Base-by-base conservation (phyloP, 2,329 filamentous ascomycete genomes). In the Elsinoe necatrix region DNA sequence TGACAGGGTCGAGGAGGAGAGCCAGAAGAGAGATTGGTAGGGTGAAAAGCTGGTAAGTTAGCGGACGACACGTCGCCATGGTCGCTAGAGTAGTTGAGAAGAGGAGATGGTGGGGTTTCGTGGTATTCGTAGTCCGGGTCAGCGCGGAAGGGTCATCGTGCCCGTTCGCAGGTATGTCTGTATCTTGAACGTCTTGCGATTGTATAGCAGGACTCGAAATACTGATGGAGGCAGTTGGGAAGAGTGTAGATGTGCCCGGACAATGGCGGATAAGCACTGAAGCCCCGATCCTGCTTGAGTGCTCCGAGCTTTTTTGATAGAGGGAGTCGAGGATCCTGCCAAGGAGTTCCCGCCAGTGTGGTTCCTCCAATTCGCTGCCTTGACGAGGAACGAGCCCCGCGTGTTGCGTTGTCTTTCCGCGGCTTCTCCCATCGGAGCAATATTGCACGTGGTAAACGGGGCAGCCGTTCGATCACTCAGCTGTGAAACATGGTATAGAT, bases 121-220 rank as follows among this genome's bases (percentile, higher is more conserved):
- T 25, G 20, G 34, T 35, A 16, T 52, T n/a, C 25, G 29, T 34
- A 39, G 41, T n/a, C 20, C 39, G 54, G 42, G 25, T 56, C 52
- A 56, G 25, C 54, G 54, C 54, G 54, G 54, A 29, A 34, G 39
- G 41, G 27, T 34, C 54, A 56, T 56, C 12, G 43, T 35, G 48
- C n/a, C 4, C 25, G 31, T 11, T 21, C 18, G 31, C 12, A 34
- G 25, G 29, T 52, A 3, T 14, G 29, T 34, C 18, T 37, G 16
- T 27, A 2, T 27, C 29, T 29, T 18, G 23, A 25, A 35, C 34
- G 31, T 14, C 48, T 34, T 4, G 48, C 31, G 37, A 16, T 29
- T 48, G 43, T 20, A 12, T 21, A 14, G 8, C 16, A 20, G 18
- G 8, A 21, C 4, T 18, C 5, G 16, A 34, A 14, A 16, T 21